These are phyloP conservation scores for Tylopilus rubrobrunneus DNA, from an alignment of 768 basidiomycete genomes.

Conservation along the genomic window DNA sequence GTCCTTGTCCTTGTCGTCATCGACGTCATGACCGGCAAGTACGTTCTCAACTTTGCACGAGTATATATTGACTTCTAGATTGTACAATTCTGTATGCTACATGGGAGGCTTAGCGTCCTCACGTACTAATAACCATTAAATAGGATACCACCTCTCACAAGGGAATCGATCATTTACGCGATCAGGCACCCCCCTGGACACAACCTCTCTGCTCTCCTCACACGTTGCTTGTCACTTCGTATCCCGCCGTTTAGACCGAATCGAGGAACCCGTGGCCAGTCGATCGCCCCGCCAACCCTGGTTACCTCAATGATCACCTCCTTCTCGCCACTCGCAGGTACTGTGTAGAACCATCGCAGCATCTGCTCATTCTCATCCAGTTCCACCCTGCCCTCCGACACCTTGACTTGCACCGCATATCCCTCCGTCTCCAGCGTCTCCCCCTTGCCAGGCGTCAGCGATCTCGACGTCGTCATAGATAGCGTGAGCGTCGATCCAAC, in stretches of 20 bases:
- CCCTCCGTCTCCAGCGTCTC: constrained; percentile 15
- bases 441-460: neutral
- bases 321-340: constrained; percentile 26
- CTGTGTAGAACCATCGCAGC: constrained; percentile 48
- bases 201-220: constrained; percentile 4
- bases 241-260: neutral
- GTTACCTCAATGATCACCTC: constrained; percentile 40
- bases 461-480: constrained; percentile 1
- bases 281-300: constrained; percentile 40
- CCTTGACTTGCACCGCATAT: constrained; percentile 41
- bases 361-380: constrained; percentile 46
- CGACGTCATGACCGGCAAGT: constrained; percentile 4
- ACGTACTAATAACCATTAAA: constrained; percentile 4
- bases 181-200: constrained; percentile 21
- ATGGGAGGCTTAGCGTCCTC: neutral
- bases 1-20: neutral
- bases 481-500: constrained; percentile 18
- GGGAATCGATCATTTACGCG: constrained; percentile 17
- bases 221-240: neutral
- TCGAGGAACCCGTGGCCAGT: constrained; percentile 8
- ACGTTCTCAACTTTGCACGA: neutral
- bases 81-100: neutral
- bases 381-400: constrained; percentile 46
- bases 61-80: constrained; percentile 1
- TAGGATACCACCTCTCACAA: constrained; percentile 8